phyloP scores from a whole-genome alignment of 169 alveolate genomes.

The Neospora caninum region DNA sequence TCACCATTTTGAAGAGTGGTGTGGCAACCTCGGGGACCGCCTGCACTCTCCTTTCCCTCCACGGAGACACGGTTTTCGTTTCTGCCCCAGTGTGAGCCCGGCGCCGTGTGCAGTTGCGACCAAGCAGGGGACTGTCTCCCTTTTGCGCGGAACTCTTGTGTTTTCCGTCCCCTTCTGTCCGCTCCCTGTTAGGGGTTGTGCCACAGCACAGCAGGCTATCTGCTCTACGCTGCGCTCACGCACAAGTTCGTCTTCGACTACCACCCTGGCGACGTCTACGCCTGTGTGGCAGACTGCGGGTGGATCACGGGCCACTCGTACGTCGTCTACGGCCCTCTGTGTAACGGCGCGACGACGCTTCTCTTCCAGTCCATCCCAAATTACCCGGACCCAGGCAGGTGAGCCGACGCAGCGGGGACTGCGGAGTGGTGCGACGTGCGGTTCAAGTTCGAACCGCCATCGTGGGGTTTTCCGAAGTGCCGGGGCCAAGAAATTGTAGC shows the following conservation, averaged over 20 bases:
- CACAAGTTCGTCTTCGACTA: conserved; percentile 89
- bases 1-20: too few relatives aligned
- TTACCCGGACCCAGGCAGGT: conserved; percentile 92
- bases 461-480: too few relatives aligned
- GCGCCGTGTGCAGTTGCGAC: too few relatives aligned
- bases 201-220: conserved; percentile 93
- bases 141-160: not conserved
- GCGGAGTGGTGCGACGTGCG: too few relatives aligned
- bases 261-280: conserved; percentile 89
- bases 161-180: not conserved
- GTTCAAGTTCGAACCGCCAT: too few relatives aligned
- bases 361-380: conserved; percentile 95
- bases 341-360: conserved; percentile 93
- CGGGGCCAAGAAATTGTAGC: too few relatives aligned
- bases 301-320: conserved; percentile 99
- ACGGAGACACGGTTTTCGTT: too few relatives aligned
- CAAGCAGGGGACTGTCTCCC: too few relatives aligned
- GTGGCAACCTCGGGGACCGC: too few relatives aligned
- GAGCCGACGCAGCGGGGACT: not conserved
- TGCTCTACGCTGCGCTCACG: conserved; percentile 90
- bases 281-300: conserved; percentile 97
- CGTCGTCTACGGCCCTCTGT: conserved; percentile 95
- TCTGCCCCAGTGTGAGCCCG: too few relatives aligned
- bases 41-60: too few relatives aligned
- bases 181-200: conserved; percentile 85